These are phyloP conservation scores for Eutypa lata DNA, from an alignment of 2,329 filamentous ascomycete genomes.

Conservation along the genomic window DNA sequence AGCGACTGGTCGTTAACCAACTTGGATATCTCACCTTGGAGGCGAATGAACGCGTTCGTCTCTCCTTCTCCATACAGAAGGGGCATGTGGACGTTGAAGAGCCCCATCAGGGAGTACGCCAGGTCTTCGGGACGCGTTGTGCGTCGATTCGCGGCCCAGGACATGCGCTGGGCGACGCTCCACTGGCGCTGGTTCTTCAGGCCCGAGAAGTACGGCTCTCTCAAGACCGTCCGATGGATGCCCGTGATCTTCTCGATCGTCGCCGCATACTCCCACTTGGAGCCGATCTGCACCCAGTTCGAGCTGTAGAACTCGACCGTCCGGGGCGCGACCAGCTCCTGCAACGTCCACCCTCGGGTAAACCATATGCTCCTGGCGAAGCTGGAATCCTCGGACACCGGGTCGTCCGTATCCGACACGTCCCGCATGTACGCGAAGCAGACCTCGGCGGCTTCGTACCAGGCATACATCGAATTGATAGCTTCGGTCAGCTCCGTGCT, in stretches of 20 bases:
- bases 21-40: constrained; percentile 4
- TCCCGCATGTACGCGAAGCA: not conserved
- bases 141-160: constrained; percentile 3
- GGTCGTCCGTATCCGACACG: not conserved
- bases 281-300: constrained; percentile 7
- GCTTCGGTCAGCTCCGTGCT: not conserved
- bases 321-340: constrained; percentile 10
- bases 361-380: constrained; percentile 2
- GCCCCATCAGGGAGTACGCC: constrained; percentile 6
- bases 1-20: constrained; percentile 3
- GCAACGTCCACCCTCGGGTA: constrained; percentile 6
- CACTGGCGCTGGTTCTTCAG: not conserved
- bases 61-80: constrained; percentile 6
- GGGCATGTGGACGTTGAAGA: constrained; percentile 8
- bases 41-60: constrained; percentile 5
- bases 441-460: not conserved
- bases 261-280: constrained; percentile 6
- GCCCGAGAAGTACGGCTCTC: not conserved
- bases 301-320: constrained; percentile 10
- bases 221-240: constrained; percentile 9
- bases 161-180: constrained; percentile 1
- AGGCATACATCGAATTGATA: no score
- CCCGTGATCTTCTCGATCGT: constrained; percentile 24
- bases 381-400: not conserved
- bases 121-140: constrained; percentile 5